Percentiles rank a stretch among this genome's conserved stretches.
These are phyloP conservation scores for Hymenoscyphus occultus DNA, from an alignment of 2,329 filamentous ascomycete species.

Conservation along the genomic window DNA sequence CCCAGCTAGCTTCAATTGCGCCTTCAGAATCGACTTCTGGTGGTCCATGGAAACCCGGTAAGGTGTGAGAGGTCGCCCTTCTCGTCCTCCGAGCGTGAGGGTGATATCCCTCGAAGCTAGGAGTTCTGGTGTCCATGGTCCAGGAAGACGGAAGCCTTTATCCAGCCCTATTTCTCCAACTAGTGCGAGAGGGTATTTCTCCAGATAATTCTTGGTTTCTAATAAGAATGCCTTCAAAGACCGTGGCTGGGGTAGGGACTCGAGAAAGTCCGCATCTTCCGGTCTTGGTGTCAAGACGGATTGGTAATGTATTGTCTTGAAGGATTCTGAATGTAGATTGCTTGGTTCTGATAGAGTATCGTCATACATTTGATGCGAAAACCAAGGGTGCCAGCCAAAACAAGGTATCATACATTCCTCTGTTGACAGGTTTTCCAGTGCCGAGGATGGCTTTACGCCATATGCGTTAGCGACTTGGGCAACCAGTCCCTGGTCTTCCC, in stretches of 20 bases:
- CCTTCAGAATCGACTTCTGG: constrained; percentile 62
- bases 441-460: constrained; percentile 41
- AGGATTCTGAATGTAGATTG: constrained; percentile 24
- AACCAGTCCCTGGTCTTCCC: constrained; percentile 73
- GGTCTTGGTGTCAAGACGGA: constrained; percentile 59
- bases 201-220: constrained; percentile 54
- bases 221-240: constrained; percentile 57
- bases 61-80: constrained; percentile 65
- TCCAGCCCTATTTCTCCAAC: constrained; percentile 78
- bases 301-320: constrained; percentile 60
- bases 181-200: constrained; percentile 59
- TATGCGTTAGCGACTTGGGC: constrained; percentile 55
- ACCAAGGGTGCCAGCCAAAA: constrained; percentile 91
- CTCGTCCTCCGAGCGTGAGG: constrained; percentile 67
- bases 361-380: constrained; percentile 72
- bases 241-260: constrained; percentile 55
- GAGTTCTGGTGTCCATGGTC: constrained; percentile 47
- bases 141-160: constrained; percentile 71
- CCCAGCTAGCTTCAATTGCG: constrained; percentile 70
- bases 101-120: constrained; percentile 43
- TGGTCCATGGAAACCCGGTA: constrained; percentile 67
- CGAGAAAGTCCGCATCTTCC: constrained; percentile 43
- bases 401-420: constrained; percentile 57
- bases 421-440: constrained; percentile 29
- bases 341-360: constrained; percentile 41